A percentile compares a stretch with the other conserved stretches of the same genome.
Conservation (phyloP, 1,139 yeast genomes). For the Martiniozyma asiatica region DNA sequence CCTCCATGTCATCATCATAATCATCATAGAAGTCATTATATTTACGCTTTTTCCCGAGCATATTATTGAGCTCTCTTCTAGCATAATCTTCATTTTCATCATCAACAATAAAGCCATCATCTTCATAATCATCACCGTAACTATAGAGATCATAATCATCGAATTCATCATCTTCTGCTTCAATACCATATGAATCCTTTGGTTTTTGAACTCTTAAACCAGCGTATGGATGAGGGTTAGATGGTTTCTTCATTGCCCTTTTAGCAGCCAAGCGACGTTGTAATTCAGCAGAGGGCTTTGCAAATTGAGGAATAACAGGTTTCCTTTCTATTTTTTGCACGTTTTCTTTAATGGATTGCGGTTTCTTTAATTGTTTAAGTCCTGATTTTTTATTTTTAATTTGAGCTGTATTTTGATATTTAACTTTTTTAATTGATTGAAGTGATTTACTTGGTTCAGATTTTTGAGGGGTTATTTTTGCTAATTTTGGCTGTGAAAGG, state of each 20-base stretch:
- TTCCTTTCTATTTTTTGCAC: neutral
- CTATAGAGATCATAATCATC: conserved; percentile 12
- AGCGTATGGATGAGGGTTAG: neutral
- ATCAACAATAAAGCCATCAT: conserved; percentile 51
- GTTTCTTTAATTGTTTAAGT: neutral
- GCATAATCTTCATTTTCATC: conserved; percentile 44
- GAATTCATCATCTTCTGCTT: conserved; percentile 14
- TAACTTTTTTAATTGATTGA: conserved; percentile 9
- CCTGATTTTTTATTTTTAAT: neutral
- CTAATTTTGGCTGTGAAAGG: conserved; percentile 15
- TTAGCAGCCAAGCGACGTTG: conserved; percentile 19
- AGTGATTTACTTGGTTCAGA: conserved; percentile 10
- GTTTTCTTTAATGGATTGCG: neutral
- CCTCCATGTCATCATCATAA: conserved; percentile 83
- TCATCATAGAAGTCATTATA: conserved; percentile 34
- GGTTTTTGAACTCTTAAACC: no score
- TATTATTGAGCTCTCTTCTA: conserved; percentile 80
- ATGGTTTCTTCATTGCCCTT: neutral
- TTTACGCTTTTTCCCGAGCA: conserved; percentile 52
- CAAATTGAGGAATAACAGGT: conserved; percentile 14
- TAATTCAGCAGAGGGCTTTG: conserved; percentile 25
- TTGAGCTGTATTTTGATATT: conserved; percentile 1
- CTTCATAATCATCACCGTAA: conserved; percentile 23
- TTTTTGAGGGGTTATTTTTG: conserved; percentile 1
- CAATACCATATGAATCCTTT: conserved; percentile 16